These are phyloP conservation scores for Naganishia vishniacii DNA, from an alignment of 768 basidiomycete genomes.

Conservation along the genomic window DNA sequence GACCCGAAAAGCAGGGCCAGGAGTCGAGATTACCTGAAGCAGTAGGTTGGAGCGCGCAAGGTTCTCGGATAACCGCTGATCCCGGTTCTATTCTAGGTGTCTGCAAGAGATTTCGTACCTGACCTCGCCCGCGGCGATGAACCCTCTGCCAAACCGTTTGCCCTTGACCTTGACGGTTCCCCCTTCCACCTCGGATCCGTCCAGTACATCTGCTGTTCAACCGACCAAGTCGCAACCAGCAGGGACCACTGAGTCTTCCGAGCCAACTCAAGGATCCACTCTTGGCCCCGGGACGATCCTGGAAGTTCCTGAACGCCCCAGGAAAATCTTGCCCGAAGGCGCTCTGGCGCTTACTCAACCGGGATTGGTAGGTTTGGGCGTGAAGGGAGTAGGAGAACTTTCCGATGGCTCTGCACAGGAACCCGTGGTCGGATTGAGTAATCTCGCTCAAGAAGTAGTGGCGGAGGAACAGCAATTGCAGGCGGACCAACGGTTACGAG, in stretches of 20 bases:
- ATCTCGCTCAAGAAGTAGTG: conserved; percentile 21
- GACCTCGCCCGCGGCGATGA: conserved; percentile 94
- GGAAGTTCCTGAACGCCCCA: conserved; percentile 22
- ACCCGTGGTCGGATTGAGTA: conserved; percentile 39
- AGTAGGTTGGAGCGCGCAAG: conserved; percentile 57
- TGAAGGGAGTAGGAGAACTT: not conserved
- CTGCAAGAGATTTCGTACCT: conserved; percentile 96
- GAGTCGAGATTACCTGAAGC: conserved; percentile 94
- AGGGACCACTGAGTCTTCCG: not conserved
- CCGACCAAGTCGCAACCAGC: not conserved
- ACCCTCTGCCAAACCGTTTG: conserved; percentile 67
- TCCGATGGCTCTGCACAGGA: conserved; percentile 38
- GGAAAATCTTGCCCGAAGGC: conserved; percentile 20
- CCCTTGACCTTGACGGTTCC: conserved; percentile 16
- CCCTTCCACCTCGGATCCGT: not conserved
- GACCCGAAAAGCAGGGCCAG: conserved; percentile 94
- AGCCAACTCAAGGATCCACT: not conserved
- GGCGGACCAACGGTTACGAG: not conserved
- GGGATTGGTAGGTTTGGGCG: conserved; percentile 3
- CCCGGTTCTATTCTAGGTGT: conserved; percentile 57
- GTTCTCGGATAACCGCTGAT: not conserved
- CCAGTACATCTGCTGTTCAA: not conserved
- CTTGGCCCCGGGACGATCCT: not conserved
- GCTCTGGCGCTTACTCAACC: conserved; percentile 1
- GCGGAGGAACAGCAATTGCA: conserved; percentile 47